Evolutionary conservation across 192 early-diverging fungal genomes (phyloP).

Genomic region (Gonapodya sp.): DNA sequence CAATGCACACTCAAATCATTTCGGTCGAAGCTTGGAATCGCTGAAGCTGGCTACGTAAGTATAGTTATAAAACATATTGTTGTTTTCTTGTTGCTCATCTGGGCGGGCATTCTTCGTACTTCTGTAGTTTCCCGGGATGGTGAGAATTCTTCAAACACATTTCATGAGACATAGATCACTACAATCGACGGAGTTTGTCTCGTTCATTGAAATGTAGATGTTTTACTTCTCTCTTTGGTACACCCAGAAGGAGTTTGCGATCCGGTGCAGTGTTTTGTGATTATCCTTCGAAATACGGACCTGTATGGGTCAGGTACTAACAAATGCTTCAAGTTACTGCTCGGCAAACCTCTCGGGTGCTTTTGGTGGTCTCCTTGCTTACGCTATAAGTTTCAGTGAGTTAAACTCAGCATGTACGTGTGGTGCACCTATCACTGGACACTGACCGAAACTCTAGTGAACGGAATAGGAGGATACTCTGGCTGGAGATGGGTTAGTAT

Average conservation of each 20-base stretch:
- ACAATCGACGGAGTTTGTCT: too few relatives aligned
- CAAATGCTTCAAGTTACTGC: too few relatives aligned
- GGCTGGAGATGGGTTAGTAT: neutral
- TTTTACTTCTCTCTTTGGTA: neutral
- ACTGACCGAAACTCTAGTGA: too few relatives aligned
- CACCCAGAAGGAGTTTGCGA: neutral
- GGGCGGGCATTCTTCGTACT: too few relatives aligned
- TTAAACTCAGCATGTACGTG: too few relatives aligned
- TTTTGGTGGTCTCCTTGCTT: neutral
- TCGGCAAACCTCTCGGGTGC: neutral
- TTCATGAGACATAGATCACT: too few relatives aligned
- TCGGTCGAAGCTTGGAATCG: neutral
- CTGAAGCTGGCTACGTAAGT: neutral
- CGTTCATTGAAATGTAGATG: too few relatives aligned
- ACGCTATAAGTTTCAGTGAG: neutral
- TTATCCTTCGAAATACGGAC: too few relatives aligned
- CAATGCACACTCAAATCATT: neutral
- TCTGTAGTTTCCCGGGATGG: neutral
- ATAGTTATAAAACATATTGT: neutral
- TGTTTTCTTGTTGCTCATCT: neutral
- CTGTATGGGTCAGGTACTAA: too few relatives aligned
- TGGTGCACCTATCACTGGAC: too few relatives aligned
- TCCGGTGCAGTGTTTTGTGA: too few relatives aligned
- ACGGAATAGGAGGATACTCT: neutral
- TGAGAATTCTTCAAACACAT: too few relatives aligned